Base-by-base conservation (phyloP, 148 eudicot genomes). In the Heliosperma pusillum region DNA sequence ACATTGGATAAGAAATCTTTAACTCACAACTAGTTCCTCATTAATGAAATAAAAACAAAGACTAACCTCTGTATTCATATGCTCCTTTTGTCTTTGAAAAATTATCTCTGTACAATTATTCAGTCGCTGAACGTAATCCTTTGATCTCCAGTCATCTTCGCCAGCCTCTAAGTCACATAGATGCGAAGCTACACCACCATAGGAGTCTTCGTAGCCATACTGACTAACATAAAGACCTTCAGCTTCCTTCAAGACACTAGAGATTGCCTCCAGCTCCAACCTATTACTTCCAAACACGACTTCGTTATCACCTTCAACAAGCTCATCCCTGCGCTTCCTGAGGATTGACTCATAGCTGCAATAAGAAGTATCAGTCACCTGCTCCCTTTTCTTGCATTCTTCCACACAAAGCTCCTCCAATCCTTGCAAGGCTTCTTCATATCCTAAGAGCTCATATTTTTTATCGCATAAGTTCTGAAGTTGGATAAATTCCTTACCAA, bases 301-400 rank as follows among this genome's bases (percentile, higher is more conserved):
- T 50, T 88, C 93, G 70, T 75, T 74, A 42, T 89, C 92, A 73
- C 78, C 73, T 66, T 82, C 86, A 81, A 81, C 79, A 69, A 92
- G 88, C 74, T 90, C 94, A 55, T 89, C 93, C 74, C 84, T 80
- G 70, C 90, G 89, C 70, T 85, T 92, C 84, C 82, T 86, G 26
- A 96, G 85, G 66, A 90, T 84, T 66, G 91, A 77, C 26, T 88
- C 90, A 22, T 89, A 92, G 83, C 94, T 87, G 45, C 68, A 68
- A 50, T 71, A 77, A 71, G 82, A 66, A 83, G 82, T 79, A 60
- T 82, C 97, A 59, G 82, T 72, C 53, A 44, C 78, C 62, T 85
- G 83, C 77, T 83, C 95, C 82, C 93, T 92, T 79, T 86, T 92
- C 82, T 85, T 95, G 82, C 90, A 86, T 88, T 90, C 97, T 79